phyloP scores from a whole-genome alignment of 306 rosid genomes.

The Cucumis cinereus region DNA sequence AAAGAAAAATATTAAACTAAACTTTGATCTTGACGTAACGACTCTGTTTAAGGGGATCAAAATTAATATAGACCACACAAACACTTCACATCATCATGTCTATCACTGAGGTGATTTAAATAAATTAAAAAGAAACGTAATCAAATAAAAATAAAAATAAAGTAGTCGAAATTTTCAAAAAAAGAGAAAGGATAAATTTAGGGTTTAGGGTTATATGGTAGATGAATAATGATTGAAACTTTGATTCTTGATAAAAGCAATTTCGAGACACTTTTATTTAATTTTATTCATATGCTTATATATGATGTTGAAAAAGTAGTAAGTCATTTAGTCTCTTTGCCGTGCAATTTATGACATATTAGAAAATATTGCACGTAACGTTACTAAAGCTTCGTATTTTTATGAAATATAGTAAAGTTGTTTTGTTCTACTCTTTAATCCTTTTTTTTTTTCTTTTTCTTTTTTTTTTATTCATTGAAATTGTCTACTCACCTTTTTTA shows the following conservation, averaged over 20 bases:
- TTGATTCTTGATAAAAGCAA: neutral
- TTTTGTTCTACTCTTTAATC: neutral
- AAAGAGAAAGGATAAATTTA: neutral
- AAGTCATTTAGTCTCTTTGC: neutral
- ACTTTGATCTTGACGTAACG: neutral
- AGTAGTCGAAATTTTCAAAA: neutral
- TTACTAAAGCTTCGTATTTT: neutral
- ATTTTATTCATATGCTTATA: neutral
- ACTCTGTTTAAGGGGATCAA: neutral
- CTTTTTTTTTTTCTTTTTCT: neutral
- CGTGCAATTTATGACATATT: neutral
- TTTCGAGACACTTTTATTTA: neutral
- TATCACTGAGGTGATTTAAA: neutral
- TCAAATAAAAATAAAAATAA: too few species aligned
- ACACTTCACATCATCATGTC: neutral
- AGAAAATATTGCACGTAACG: neutral
- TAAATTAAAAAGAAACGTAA: neutral
- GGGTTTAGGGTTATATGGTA: neutral
- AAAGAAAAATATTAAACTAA: neutral
- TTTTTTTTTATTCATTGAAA: neutral
- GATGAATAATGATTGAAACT: neutral
- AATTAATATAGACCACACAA: neutral
- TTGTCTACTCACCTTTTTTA: too few species aligned
- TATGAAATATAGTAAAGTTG: neutral
- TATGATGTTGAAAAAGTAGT: neutral